A percentile compares a stretch with the other conserved stretches of the same genome.
phyloP scores from a whole-genome alignment of 805 yeast genomes.

The Metschnikowia sp. region DNA sequence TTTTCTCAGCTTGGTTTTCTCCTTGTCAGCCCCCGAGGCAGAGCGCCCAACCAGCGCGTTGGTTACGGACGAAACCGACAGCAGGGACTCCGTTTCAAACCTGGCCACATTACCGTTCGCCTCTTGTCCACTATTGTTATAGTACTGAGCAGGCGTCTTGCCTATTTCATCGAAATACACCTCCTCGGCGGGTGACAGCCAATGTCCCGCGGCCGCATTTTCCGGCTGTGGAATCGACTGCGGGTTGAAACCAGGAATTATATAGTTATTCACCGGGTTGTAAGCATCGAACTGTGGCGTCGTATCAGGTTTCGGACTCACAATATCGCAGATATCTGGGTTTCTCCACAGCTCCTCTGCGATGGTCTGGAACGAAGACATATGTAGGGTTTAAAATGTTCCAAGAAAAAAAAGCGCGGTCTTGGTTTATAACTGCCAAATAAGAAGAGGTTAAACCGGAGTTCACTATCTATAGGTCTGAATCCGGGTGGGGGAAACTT shows the following conservation, averaged over 20 bases:
- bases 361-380: slow-evolving; percentile 2
- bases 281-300: background rate
- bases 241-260: slow-evolving; percentile 5
- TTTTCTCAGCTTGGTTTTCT: background rate
- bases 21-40: background rate
- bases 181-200: slow-evolving; percentile 8
- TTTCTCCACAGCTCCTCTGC: background rate
- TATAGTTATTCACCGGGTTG: background rate
- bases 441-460: too few relatives aligned
- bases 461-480: too few relatives aligned
- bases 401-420: background rate
- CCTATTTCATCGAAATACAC: background rate
- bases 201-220: background rate
- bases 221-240: slow-evolving; percentile 1
- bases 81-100: slow-evolving; percentile 7
- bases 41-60: background rate
- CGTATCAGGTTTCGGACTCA: background rate
- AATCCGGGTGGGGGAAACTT: too few relatives aligned
- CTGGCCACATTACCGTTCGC: background rate
- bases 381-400: background rate
- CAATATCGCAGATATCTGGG: slow-evolving; percentile 10
- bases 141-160: background rate
- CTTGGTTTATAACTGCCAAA: too few relatives aligned
- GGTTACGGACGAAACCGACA: slow-evolving; percentile 3
- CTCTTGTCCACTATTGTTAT: background rate